Evolutionary conservation across 495 filamentous ascomycete genomes (phyloP).

Genomic region (Pyrenula aspistea): DNA sequence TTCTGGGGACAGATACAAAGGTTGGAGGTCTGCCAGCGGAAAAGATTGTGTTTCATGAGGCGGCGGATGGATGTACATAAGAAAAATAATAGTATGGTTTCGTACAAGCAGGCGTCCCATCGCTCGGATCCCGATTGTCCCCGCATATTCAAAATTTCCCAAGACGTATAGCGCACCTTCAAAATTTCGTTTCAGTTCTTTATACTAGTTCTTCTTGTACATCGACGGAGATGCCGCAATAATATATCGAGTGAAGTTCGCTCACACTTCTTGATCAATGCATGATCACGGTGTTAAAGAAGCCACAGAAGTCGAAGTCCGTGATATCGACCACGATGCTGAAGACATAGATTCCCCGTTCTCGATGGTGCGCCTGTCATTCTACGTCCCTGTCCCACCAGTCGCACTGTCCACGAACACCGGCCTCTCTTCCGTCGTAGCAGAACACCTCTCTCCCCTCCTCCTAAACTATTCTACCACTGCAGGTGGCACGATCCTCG

Average conservation of each 20-base stretch:
- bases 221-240: no score
- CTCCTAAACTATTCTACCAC: conserved; percentile 66
- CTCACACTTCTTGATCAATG: no score
- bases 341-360: conserved; percentile 36
- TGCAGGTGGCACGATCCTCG: conserved; percentile 56
- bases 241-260: no score
- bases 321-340: background rate
- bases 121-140: no score
- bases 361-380: conserved; percentile 44
- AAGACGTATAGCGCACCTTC: no score
- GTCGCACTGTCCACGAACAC: conserved; percentile 49
- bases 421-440: conserved; percentile 53
- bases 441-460: conserved; percentile 65
- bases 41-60: background rate
- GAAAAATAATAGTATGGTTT: no score
- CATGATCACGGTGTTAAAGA: no score
- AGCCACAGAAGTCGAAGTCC: no score
- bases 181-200: no score
- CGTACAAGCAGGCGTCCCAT: no score
- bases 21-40: background rate
- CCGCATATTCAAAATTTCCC: no score
- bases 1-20: background rate
- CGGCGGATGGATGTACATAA: background rate
- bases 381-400: conserved; percentile 62
- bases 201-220: no score